Percentiles rank a stretch among this genome's conserved stretches.
These are phyloP conservation scores for Nakazawaea wickerhamii DNA, from an alignment of 805 yeast genomes.

Conservation along the genomic window DNA sequence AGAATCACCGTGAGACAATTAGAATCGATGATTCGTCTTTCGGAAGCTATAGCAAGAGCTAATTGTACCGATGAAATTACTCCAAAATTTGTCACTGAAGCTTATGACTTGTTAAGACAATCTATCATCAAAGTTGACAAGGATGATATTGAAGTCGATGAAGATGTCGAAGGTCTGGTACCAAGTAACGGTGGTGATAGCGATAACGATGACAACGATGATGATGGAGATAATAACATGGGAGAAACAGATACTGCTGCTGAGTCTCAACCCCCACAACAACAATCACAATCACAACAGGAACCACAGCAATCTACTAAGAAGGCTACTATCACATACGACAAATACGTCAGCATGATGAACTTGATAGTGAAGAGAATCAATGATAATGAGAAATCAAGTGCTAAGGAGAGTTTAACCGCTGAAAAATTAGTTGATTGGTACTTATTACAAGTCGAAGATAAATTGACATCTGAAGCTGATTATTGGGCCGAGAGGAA, in stretches of 20 bases:
- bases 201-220: constrained; percentile 15
- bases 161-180: constrained; percentile 35
- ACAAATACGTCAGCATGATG: constrained; percentile 81
- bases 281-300: background rate
- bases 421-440: constrained; percentile 69
- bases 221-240: constrained; percentile 6
- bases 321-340: constrained; percentile 67
- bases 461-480: constrained; percentile 60
- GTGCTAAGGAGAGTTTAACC: constrained; percentile 42
- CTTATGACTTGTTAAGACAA: constrained; percentile 82
- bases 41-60: constrained; percentile 96
- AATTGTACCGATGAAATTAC: constrained; percentile 88
- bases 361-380: constrained; percentile 62
- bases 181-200: constrained; percentile 21
- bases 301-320: constrained; percentile 8
- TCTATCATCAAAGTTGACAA: constrained; percentile 91
- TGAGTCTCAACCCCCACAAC: background rate
- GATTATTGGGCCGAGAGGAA: constrained; percentile 67
- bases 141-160: constrained; percentile 85
- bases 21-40: constrained; percentile 86
- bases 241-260: constrained; percentile 9
- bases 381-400: constrained; percentile 43
- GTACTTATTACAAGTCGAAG: constrained; percentile 73
- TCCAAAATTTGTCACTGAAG: constrained; percentile 85
- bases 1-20: constrained; percentile 96